phyloP scores from a whole-genome alignment of 1,284 basidiomycete species.

The Pterulicium gracile region DNA sequence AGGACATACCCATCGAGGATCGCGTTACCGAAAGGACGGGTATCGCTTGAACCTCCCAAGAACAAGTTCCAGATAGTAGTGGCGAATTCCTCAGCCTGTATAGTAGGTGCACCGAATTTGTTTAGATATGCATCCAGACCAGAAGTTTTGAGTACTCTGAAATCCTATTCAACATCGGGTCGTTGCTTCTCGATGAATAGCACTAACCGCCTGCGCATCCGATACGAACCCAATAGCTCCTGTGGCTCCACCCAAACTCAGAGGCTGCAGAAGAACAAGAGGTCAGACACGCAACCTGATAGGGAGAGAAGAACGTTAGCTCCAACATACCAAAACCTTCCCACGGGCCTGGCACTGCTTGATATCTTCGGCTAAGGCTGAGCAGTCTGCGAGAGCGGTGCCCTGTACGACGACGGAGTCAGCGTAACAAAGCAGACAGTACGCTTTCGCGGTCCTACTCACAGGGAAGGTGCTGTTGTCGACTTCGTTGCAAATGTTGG shows the following conservation, averaged over 20 bases:
- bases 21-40: conserved; percentile 50
- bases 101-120: too few relatives aligned
- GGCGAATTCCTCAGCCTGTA: conserved; percentile 31
- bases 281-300: neutral
- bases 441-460: too few relatives aligned
- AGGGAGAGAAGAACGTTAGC: too few relatives aligned
- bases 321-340: conserved; percentile 35
- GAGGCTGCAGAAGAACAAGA: conserved; percentile 9
- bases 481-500: conserved; percentile 13
- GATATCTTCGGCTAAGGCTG: conserved; percentile 43
- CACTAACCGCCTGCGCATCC: conserved; percentile 38
- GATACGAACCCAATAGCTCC: conserved; percentile 44
- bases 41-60: conserved; percentile 43
- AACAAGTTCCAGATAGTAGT: conserved; percentile 57
- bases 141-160: too few relatives aligned
- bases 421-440: neutral
- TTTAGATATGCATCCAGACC: too few relatives aligned
- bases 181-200: too few relatives aligned
- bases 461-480: neutral
- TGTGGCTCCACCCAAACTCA: conserved; percentile 33
- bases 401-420: neutral
- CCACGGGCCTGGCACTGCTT: conserved; percentile 48
- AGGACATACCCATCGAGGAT: conserved; percentile 47
- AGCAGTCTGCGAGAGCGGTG: conserved; percentile 34
- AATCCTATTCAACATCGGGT: too few relatives aligned